Conservation (phyloP, 2,329 filamentous ascomycete genomes). For the Alternaria brassicae region DNA sequence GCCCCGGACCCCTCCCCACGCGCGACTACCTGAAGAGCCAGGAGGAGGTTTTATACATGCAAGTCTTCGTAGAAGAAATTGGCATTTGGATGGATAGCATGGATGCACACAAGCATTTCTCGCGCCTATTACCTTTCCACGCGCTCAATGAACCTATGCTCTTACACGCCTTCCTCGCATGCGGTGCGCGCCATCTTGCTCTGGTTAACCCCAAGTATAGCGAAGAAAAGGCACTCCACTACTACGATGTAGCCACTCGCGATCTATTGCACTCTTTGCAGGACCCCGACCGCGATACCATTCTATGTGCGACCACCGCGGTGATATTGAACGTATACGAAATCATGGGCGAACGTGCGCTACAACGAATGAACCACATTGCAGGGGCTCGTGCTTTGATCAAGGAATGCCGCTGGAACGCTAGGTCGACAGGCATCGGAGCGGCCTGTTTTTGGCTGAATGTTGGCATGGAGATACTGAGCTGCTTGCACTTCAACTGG, state of each 20-base stretch:
- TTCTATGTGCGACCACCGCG: conserved; percentile 85
- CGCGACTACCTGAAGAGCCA: conserved; percentile 73
- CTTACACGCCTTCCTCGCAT: conserved; percentile 85
- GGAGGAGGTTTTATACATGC: conserved; percentile 88
- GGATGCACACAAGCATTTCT: conserved; percentile 85
- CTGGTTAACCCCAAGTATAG: conserved; percentile 73
- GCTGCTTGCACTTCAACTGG: conserved; percentile 87
- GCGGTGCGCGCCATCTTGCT: conserved; percentile 81
- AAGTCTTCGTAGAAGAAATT: conserved; percentile 89
- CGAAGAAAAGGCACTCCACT: conserved; percentile 78
- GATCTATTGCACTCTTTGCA: conserved; percentile 78
- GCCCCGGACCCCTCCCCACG: conserved; percentile 38
- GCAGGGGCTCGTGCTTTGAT: conserved; percentile 84
- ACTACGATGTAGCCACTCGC: conserved; percentile 85
- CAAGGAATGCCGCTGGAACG: conserved; percentile 89
- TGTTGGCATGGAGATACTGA: conserved; percentile 87
- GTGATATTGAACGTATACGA: conserved; percentile 92
- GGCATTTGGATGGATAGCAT: conserved; percentile 94
- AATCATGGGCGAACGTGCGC: conserved; percentile 82
- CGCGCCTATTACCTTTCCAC: conserved; percentile 80
- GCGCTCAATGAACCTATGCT: conserved; percentile 85
- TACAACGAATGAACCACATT: conserved; percentile 87
- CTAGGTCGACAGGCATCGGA: conserved; percentile 77
- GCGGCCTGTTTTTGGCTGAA: conserved; percentile 95
- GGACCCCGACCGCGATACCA: conserved; percentile 82